These are phyloP conservation scores for Alternaria atra DNA, from an alignment of 2,329 filamentous ascomycete genomes.

Conservation along the genomic window DNA sequence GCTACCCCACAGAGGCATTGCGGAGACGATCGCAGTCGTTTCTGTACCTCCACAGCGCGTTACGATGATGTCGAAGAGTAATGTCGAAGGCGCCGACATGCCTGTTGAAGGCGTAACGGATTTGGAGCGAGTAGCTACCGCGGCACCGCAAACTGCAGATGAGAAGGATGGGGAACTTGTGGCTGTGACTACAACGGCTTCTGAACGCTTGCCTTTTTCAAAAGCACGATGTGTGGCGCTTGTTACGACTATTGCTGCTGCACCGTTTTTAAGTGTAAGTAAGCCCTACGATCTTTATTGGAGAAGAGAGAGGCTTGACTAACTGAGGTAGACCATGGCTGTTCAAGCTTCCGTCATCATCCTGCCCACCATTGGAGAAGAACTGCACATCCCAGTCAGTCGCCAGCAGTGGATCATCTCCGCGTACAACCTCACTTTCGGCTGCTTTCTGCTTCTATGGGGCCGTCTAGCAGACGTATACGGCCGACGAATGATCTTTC, in stretches of 20 bases:
- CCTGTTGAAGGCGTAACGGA: slow-evolving; percentile 1
- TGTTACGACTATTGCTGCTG: slow-evolving; percentile 37
- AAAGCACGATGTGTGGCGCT: slow-evolving; percentile 43
- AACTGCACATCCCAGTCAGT: slow-evolving; percentile 65
- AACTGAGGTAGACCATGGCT: slow-evolving; percentile 59
- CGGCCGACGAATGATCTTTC: slow-evolving; percentile 71
- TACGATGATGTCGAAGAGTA: background rate
- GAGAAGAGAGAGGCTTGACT: background rate
- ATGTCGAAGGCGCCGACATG: background rate
- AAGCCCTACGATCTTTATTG: rapidly evolving
- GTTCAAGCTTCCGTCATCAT: slow-evolving; percentile 69
- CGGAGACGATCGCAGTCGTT: background rate
- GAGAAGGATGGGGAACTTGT: slow-evolving; percentile 15
- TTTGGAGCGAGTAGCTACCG: slow-evolving; percentile 6
- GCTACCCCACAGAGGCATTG: background rate
- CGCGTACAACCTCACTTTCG: slow-evolving; percentile 71
- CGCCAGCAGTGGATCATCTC: slow-evolving; percentile 73
- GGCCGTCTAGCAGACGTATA: slow-evolving; percentile 73
- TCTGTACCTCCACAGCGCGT: background rate
- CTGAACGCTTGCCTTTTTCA: slow-evolving; percentile 38
- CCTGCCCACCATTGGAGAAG: slow-evolving; percentile 67
- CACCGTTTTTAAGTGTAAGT: slow-evolving; percentile 46
- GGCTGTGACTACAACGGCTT: slow-evolving; percentile 10
- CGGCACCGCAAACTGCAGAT: background rate
- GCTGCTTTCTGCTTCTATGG: slow-evolving; percentile 74